phyloP scores from a whole-genome alignment of 768 basidiomycete genomes.

The Naematelia encephala region DNA sequence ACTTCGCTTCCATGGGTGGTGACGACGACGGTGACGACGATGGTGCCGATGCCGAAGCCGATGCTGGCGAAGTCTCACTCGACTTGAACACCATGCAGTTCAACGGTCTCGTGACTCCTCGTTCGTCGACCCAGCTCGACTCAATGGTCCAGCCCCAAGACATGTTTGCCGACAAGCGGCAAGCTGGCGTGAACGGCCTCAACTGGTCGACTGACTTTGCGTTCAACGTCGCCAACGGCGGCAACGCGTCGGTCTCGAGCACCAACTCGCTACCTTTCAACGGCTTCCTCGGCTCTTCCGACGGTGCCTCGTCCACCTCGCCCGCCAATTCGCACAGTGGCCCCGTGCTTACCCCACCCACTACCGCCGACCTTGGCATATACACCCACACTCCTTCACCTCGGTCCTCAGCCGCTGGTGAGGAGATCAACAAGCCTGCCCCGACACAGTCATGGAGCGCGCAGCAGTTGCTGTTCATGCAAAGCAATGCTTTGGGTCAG shows the following conservation, averaged over 20 bases:
- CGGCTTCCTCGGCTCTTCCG: constrained; percentile 23
- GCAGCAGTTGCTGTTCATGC: constrained; percentile 7
- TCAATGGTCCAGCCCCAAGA: constrained; percentile 9
- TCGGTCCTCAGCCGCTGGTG: constrained; percentile 10
- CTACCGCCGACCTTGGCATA: constrained; percentile 1
- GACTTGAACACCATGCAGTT: constrained; percentile 8
- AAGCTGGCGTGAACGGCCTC: constrained; percentile 14
- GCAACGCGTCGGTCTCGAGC: not conserved
- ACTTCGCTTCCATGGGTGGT: constrained; percentile 36
- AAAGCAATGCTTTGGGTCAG: not conserved
- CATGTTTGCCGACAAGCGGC: constrained; percentile 6
- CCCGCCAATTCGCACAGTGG: constrained; percentile 11
- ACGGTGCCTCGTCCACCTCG: constrained; percentile 12
- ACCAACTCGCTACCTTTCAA: constrained; percentile 15
- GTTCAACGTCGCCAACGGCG: constrained; percentile 16
- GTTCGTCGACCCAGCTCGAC: constrained; percentile 31
- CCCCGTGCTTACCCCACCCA: constrained; percentile 24
- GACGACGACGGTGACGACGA: constrained; percentile 36
- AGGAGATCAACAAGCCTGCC: constrained; percentile 2
- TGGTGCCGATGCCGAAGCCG: constrained; percentile 22
- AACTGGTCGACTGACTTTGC: constrained; percentile 36
- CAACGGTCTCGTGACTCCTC: constrained; percentile 30
- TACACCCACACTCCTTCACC: constrained; percentile 34
- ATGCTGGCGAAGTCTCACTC: constrained; percentile 5
- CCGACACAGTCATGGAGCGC: not conserved